Percentiles rank a stretch among this genome's conserved stretches.
phyloP scores from a whole-genome alignment of 2,329 filamentous ascomycete genomes.

The Pseudopithomyces maydicus region DNA sequence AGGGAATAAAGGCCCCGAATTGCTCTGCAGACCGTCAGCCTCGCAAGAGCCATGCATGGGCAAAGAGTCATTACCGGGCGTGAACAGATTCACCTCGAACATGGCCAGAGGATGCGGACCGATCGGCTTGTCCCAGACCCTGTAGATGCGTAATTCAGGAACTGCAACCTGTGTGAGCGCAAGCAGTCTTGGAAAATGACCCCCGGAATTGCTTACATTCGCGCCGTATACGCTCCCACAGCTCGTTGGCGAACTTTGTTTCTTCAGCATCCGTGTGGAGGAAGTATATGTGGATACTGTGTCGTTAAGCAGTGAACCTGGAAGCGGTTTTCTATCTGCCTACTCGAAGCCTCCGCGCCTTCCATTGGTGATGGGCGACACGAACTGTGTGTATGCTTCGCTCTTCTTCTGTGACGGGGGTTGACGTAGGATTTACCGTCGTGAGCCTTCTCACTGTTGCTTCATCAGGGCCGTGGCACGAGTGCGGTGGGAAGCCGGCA shows the following conservation, averaged over 20 bases:
- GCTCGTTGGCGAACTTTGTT: slow-evolving; percentile 67
- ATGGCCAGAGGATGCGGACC: slow-evolving; percentile 84
- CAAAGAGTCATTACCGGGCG: slow-evolving; percentile 54
- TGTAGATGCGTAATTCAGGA: slow-evolving; percentile 83
- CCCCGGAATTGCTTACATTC: slow-evolving; percentile 66
- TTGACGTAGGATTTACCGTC: slow-evolving; percentile 83
- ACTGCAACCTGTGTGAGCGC: slow-evolving; percentile 56
- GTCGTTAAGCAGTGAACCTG: slow-evolving; percentile 2
- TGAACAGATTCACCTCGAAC: slow-evolving; percentile 92
- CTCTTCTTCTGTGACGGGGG: slow-evolving; percentile 65
- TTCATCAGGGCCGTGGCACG: slow-evolving; percentile 11
- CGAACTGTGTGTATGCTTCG: slow-evolving; percentile 72
- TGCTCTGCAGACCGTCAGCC: slow-evolving; percentile 57
- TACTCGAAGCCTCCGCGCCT: slow-evolving; percentile 74
- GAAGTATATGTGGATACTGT: slow-evolving; percentile 78
- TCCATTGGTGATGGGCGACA: slow-evolving; percentile 69
- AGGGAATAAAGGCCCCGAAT: slow-evolving; percentile 87
- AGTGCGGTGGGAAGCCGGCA: neutral
- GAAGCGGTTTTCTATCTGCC: neutral
- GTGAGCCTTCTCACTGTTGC: slow-evolving; percentile 59
- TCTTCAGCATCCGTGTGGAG: slow-evolving; percentile 67
- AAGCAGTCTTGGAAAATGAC: slow-evolving; percentile 6
- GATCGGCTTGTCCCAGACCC: slow-evolving; percentile 74
- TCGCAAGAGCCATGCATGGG: neutral
- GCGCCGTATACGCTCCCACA: slow-evolving; percentile 78